These are phyloP conservation scores for Emericellopsis cladophorae DNA, from an alignment of 2,329 filamentous ascomycete species.

Conservation along the genomic window DNA sequence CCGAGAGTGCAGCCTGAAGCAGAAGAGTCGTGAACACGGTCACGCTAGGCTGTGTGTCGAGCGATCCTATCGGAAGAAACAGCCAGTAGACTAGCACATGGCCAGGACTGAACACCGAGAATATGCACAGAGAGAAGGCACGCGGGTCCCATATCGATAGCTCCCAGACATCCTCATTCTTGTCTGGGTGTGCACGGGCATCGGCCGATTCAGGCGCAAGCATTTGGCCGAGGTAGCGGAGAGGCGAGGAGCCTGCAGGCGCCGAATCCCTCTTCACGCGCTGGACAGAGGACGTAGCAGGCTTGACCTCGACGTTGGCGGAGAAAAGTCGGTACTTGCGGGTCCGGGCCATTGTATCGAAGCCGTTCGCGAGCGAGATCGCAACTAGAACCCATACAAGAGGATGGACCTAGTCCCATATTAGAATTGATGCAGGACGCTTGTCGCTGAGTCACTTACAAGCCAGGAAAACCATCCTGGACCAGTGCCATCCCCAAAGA, in stretches of 20 bases:
- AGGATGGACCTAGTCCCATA: slow-evolving; percentile 43
- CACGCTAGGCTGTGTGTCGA: slow-evolving; percentile 73
- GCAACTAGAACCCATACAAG: slow-evolving; percentile 56
- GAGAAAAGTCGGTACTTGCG: slow-evolving; percentile 89
- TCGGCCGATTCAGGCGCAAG: slow-evolving; percentile 61
- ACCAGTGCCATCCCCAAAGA: slow-evolving; percentile 64
- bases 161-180: slow-evolving; percentile 85
- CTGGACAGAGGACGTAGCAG: slow-evolving; percentile 72
- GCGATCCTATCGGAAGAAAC: slow-evolving; percentile 63
- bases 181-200: slow-evolving; percentile 72
- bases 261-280: slow-evolving; percentile 82
- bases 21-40: slow-evolving; percentile 76
- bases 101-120: slow-evolving; percentile 85
- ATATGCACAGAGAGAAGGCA: slow-evolving; percentile 67
- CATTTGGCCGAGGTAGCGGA: slow-evolving; percentile 59
- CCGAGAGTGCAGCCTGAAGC: slow-evolving; percentile 61
- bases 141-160: slow-evolving; percentile 87
- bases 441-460: slow-evolving; percentile 22
- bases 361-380: slow-evolving; percentile 62
- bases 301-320: slow-evolving; percentile 62
- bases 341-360: slow-evolving; percentile 70
- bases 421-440: background rate
- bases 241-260: slow-evolving; percentile 63
- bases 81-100: slow-evolving; percentile 87
- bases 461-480: slow-evolving; percentile 50